Percentiles rank a stretch among this genome's conserved stretches.
phyloP scores from a whole-genome alignment of 257 asterid species.

The Solanum ossicruentum region DNA sequence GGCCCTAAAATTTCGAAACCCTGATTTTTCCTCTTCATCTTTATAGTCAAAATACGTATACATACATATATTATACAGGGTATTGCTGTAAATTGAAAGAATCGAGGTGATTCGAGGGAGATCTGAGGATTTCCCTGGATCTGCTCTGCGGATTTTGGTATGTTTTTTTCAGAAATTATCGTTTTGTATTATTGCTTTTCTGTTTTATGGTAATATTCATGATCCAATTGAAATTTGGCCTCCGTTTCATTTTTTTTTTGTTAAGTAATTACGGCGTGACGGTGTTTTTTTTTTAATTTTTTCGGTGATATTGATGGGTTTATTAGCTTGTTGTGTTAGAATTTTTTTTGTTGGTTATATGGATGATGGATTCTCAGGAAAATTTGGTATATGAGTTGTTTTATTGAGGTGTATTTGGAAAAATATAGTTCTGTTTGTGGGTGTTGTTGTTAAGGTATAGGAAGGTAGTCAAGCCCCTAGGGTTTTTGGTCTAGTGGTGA shows the following conservation, averaged over 20 bases:
- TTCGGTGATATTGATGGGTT: not conserved
- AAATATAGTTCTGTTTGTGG: not conserved
- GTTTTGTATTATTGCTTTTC: not conserved
- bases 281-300: not conserved
- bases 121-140: not conserved
- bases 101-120: not conserved
- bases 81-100: not conserved
- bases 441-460: not conserved
- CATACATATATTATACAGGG: not conserved
- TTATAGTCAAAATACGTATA: not conserved
- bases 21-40: not conserved
- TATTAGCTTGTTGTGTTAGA: not conserved
- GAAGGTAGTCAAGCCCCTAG: not conserved
- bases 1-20: not conserved
- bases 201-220: not conserved
- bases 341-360: not conserved
- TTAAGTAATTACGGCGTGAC: not conserved
- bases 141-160: not conserved
- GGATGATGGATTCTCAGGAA: not conserved
- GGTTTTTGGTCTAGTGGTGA: not conserved
- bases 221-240: not conserved
- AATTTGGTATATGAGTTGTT: not conserved
- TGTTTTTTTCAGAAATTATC: not conserved
- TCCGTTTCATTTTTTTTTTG: not conserved
- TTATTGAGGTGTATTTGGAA: not conserved